These are phyloP conservation scores for Eucalyptus albens DNA, from an alignment of 345 rosid genomes.

Conservation along the genomic window DNA sequence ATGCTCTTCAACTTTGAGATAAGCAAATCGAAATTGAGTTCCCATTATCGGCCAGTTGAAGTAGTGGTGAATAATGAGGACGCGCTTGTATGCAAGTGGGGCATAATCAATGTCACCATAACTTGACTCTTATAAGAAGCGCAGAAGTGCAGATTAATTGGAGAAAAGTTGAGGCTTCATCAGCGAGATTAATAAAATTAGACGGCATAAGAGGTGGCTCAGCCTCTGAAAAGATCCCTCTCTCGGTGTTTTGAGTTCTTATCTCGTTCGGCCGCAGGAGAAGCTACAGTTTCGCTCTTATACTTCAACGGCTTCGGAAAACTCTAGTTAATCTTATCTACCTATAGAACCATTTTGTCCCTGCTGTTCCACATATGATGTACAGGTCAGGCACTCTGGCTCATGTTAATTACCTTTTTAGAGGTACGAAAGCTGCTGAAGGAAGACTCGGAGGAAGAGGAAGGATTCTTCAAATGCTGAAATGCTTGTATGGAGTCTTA, in stretches of 20 bases:
- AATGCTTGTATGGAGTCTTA: background rate
- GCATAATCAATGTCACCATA: background rate
- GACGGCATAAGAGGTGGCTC: background rate
- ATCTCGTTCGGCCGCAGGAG: background rate
- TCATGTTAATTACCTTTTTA: background rate
- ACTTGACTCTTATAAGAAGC: background rate
- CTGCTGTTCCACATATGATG: background rate
- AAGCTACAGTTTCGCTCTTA: background rate
- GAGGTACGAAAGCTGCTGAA: background rate
- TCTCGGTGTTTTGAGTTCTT: background rate
- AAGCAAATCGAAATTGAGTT: background rate
- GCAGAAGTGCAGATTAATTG: background rate
- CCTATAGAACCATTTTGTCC: background rate
- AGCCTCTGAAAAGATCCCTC: background rate
- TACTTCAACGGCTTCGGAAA: background rate
- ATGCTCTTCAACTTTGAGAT: background rate
- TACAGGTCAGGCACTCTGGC: background rate
- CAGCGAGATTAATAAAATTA: background rate
- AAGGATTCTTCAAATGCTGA: background rate
- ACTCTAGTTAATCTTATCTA: background rate
- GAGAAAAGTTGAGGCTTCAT: background rate
- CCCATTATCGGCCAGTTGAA: background rate
- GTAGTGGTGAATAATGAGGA: background rate
- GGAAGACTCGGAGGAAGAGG: background rate
- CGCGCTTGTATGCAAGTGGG: background rate